These are phyloP conservation scores for Fusarium sp. DNA, from an alignment of 2,329 filamentous ascomycete species.

Conservation along the genomic window DNA sequence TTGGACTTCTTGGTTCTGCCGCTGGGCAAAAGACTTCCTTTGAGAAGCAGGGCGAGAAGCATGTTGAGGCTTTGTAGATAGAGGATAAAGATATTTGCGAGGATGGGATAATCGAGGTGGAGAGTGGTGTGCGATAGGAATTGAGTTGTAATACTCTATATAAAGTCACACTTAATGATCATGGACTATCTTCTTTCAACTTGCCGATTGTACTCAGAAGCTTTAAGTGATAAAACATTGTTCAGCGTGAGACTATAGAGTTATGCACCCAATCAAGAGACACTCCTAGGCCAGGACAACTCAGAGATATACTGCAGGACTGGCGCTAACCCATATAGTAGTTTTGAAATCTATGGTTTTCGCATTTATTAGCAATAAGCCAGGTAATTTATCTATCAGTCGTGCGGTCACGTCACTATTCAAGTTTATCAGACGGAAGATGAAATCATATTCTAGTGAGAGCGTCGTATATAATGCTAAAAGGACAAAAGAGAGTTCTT, in stretches of 20 bases:
- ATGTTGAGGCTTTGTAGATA: constrained; percentile 14
- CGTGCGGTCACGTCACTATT: too few species aligned
- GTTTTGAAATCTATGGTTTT: too few species aligned
- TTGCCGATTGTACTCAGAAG: fast-evolving
- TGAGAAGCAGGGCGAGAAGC: constrained; percentile 18
- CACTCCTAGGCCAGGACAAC: not conserved
- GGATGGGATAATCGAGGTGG: not conserved
- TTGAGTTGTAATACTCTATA: not conserved
- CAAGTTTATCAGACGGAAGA: too few species aligned
- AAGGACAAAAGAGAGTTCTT: too few species aligned
- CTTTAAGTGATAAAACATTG: not conserved
- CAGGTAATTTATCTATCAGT: not conserved
- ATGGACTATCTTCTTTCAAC: not conserved
- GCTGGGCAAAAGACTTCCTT: not conserved
- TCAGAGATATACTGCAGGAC: not conserved
- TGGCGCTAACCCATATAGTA: not conserved
- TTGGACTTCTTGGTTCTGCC: constrained; percentile 16
- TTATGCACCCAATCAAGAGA: not conserved
- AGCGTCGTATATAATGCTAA: too few species aligned
- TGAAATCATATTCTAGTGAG: too few species aligned
- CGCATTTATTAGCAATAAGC: not conserved
- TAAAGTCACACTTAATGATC: not conserved
- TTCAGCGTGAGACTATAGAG: not conserved
- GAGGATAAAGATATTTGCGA: not conserved
- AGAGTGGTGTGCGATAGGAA: not conserved